A percentile compares a stretch with the other conserved stretches of the same genome.
Conservation (phyloP, 768 basidiomycete species). For the Tephrocybe rancida region DNA sequence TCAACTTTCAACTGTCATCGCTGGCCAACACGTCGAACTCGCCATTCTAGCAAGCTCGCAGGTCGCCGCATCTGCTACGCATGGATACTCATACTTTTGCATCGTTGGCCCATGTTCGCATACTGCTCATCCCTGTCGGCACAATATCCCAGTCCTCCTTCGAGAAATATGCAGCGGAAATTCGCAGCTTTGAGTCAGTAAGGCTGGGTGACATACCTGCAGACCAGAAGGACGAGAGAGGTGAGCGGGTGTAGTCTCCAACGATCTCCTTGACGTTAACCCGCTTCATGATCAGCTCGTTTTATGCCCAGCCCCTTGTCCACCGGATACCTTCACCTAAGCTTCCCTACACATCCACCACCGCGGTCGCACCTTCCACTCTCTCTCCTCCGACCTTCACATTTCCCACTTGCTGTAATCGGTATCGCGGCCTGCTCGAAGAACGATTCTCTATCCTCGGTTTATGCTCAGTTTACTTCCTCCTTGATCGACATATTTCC, state of each 20-base stretch:
- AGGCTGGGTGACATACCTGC: constrained; percentile 84
- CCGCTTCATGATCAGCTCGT: constrained; percentile 58
- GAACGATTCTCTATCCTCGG: constrained; percentile 50
- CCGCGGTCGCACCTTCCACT: constrained; percentile 69
- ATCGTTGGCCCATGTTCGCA: constrained; percentile 81
- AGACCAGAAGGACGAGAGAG: constrained; percentile 75
- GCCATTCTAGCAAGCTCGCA: constrained; percentile 1
- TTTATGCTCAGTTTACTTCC: constrained; percentile 68
- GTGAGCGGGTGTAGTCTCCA: constrained; percentile 37
- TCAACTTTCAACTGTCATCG: background rate
- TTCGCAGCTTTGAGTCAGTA: constrained; percentile 73
- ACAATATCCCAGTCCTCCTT: constrained; percentile 69
- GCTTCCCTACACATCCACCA: constrained; percentile 75
- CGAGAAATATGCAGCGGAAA: constrained; percentile 72
- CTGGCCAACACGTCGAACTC: constrained; percentile 2
- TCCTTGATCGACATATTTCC: constrained; percentile 69
- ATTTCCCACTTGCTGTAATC: constrained; percentile 86
- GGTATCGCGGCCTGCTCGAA: constrained; percentile 78
- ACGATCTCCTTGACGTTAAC: constrained; percentile 1
- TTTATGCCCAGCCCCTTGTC: constrained; percentile 82
- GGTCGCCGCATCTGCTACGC: constrained; percentile 16
- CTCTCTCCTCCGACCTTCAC: constrained; percentile 74
- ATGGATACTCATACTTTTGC: constrained; percentile 80
- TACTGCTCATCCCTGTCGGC: constrained; percentile 88
- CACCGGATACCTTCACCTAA: constrained; percentile 80